Evolutionary conservation across 768 basidiomycete genomes (phyloP), one percentile per base, ranked within the genome.

Genomic region (Lactifluus hygrophoroides): DNA sequence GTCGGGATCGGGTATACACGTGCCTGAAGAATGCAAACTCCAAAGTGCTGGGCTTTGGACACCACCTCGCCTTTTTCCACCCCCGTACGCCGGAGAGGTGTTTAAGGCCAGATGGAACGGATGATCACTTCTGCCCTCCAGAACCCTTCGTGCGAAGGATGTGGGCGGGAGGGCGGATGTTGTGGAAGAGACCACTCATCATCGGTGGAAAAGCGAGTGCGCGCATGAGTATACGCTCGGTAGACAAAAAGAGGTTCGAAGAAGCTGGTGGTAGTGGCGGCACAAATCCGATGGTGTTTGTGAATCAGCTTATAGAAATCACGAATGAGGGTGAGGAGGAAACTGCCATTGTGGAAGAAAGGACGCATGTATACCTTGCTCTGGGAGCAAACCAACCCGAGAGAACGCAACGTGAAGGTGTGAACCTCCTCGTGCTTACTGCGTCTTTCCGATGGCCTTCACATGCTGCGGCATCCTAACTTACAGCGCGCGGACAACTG

Each of bases 21-120:
- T 66, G 17, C 19, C 84, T 83, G 46, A 61, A 67, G 46, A 63
- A 64, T 2, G 74, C 76, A 6, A 62, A n/a, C n/a, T n/a, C n/a
- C n/a, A n/a, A 73, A 2, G 72, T 77, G 2, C 71, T 88, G 28
- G 76, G 73, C 6, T 80, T 77, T 59, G 88, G 86, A 5, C 85
- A 87, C 65, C 85, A 88, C 63, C 77, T 90, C 23, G 83, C 76
- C 13, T 89, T 88, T 74, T 90, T 90, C 71, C 85, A 88, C 56
- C 79, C 80, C 3, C 78, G 81, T 32, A 77, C 76, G 35, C 79
- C 86, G 0, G 85, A 87, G 66, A 50, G 66, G 13, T 67, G 69
- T 19, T 74, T 90, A 38, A 77, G 83, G 13, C 64, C 74, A n/a
- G 88, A 90, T 65, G 87, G 86, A 16, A 89, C 87, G 13, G 87